Evolutionary conservation across 805 yeast species (phyloP), one percentile per base, ranked within the genome.

Genomic region (Teunomyces funiuensis): DNA sequence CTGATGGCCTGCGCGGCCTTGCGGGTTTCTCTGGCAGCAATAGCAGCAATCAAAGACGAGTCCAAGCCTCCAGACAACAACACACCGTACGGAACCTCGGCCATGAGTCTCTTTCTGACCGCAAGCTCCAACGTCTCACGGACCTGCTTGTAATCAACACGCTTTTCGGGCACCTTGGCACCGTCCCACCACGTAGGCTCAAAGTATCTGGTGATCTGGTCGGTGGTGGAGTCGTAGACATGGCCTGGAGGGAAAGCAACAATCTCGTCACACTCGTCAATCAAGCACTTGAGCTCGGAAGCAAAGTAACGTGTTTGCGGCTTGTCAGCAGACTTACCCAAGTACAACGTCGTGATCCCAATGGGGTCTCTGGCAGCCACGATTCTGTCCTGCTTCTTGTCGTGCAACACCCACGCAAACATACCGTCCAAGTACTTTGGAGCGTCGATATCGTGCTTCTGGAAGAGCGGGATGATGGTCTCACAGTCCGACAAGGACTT

Each of bases 31-130:
- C 97, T 80, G 23, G 98, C 93, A 40, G 98, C 99, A 60, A 93
- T 93, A 33, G 99, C 68, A 14, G 99, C 99, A 64, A 93, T 93
- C 67, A 93, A 76, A 16, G 97, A 88, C 36, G 97, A 89, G 66
- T 93, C 99, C 60, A 93, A 79, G 52, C 99, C 99, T 63, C 99
- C 99, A 16, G 97, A 88, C 53, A 93, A 76, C 54, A 93, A 74
- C 36, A 93, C 99, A 73, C 99, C 99, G 67, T 88, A 93, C 42
- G 99, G 98, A 47, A 93, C 99, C 75, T 93, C 99, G 42, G 98
- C 93, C 99, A 93, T 93, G 59, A 93, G 79, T 78, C 99, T 85
- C 86, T 93, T 93, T 77, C 99, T 85, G 42, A 93, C 99, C 37
- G 99, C 89, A 71, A 85, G 72, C 69, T 93, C 99, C 63, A 93